phyloP scores from a whole-genome alignment of 257 asterid genomes.

The Jasminum sambac region DNA sequence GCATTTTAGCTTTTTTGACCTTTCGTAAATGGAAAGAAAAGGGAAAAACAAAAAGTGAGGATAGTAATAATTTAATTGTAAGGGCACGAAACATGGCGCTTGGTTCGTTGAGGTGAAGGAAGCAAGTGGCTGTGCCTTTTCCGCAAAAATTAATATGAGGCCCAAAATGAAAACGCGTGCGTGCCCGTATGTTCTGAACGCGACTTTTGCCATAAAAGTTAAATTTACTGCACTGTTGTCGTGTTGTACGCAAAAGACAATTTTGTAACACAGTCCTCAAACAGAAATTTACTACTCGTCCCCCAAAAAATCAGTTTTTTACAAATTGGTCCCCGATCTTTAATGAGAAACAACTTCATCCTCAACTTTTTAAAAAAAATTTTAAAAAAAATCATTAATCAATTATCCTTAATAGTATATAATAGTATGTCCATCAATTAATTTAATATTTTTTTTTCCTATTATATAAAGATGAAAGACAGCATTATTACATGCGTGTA shows the following conservation, averaged over 20 bases:
- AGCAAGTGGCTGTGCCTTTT: background rate
- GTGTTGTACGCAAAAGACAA: constrained; percentile 9
- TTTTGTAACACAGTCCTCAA: background rate
- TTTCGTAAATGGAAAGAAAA: no score
- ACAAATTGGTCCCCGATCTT: constrained; percentile 11
- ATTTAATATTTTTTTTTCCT: no score
- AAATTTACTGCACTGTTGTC: background rate
- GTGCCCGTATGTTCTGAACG: constrained; percentile 11
- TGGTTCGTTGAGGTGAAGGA: background rate
- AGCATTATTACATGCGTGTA: background rate
- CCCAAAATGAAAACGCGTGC: constrained; percentile 7
- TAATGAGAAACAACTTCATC: constrained; percentile 33
- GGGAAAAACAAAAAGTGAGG: no score
- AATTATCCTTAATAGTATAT: no score
- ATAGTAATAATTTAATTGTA: no score
- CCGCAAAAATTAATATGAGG: background rate
- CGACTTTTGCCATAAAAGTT: constrained; percentile 18
- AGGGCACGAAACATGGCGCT: background rate
- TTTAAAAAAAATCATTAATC: no score
- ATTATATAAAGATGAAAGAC: no score
- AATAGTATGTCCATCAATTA: no score
- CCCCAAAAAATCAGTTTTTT: background rate
- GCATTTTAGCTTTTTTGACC: no score
- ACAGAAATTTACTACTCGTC: no score
- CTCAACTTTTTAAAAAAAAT: background rate